Evolutionary conservation across 306 rosid species (phyloP), one percentile per base, ranked within the genome.

Genomic region (Argentina anserina): DNA sequence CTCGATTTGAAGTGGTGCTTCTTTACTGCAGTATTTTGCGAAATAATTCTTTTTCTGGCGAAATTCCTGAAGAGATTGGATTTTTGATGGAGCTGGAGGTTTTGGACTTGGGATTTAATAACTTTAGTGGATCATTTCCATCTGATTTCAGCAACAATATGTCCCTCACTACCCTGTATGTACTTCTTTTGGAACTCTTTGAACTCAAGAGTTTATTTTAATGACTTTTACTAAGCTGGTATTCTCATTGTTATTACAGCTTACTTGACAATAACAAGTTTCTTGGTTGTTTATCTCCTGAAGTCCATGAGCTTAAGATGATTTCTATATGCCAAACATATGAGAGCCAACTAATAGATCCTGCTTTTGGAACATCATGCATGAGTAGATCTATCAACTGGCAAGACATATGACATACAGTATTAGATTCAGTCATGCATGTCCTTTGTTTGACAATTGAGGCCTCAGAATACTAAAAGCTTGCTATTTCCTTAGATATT

Each of bases 81-180:
- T 83, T 75, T 31, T 46, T 87, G 70, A 67, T 77, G 82, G 84
- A 83, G 70, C 84, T 90, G 17, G 91, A 90, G 82, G 82, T 83
- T 75, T 81, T 90, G 70, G 96, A 90, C 66, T 76, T 90, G 81
- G 96, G 96, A 74, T 79, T 46, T 71, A 90, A 90, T 59, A 90
- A 90, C 80, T 90, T 90, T 7, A 84, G 79, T 59, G 93, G 96
- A 76, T 36, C 83, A 43, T 84, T 87, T 65, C 89, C 87, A 39
- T 81, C 70, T 75, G 76, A 83, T 13, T 71, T 84, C 37, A 69
- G 74, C 78, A 86, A 43, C 80, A 75, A 87, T 81, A 76, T 75
- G 37, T 83, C 89, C 68, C 78, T 83, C 8, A 78, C 77, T 43
- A 84, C 80, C 41, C 81, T 88, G 96, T 90, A 81, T 74, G 85